phyloP scores from a whole-genome alignment of 2,329 filamentous ascomycete species.

The Aspergillus unguis region DNA sequence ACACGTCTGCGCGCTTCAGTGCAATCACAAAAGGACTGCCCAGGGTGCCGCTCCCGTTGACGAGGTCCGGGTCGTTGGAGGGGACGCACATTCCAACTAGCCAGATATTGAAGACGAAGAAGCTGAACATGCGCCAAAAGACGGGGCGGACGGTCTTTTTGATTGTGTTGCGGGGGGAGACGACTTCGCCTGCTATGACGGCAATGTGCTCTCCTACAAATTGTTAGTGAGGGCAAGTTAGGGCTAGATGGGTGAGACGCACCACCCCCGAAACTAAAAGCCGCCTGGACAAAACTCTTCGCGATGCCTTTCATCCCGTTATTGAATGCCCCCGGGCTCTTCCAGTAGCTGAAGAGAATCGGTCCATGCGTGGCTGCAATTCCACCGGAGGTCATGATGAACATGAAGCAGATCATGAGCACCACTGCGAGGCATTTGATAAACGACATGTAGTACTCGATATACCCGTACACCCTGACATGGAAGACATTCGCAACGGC shows the following conservation, averaged over 20 bases:
- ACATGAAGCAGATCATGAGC: slow-evolving; percentile 34
- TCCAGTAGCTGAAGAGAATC: slow-evolving; percentile 33
- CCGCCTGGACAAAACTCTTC: slow-evolving; percentile 35
- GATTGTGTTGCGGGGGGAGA: slow-evolving; percentile 28
- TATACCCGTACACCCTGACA: slow-evolving; percentile 27
- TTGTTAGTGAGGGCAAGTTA: not conserved
- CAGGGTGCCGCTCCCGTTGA: slow-evolving; percentile 28
- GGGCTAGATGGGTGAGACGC: not conserved
- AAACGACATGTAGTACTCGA: slow-evolving; percentile 27
- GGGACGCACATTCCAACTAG: slow-evolving; percentile 36
- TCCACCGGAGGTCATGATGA: slow-evolving; percentile 36
- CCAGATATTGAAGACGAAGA: slow-evolving; percentile 37
- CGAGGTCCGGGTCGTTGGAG: slow-evolving; percentile 27
- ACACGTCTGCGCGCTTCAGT: slow-evolving; percentile 28
- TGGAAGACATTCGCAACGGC: slow-evolving; percentile 27
- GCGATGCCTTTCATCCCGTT: slow-evolving; percentile 35
- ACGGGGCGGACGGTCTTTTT: slow-evolving; percentile 31
- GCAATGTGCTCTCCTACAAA: slow-evolving; percentile 27
- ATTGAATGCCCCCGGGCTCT: slow-evolving; percentile 27
- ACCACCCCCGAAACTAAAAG: slow-evolving; percentile 32
- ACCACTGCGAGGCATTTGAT: slow-evolving; percentile 31
- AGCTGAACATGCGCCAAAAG: slow-evolving; percentile 35
- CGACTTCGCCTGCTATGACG: slow-evolving; percentile 32
- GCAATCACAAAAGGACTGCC: slow-evolving; percentile 33
- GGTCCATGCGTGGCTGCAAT: slow-evolving; percentile 31